Evolutionary conservation across 768 basidiomycete genomes (phyloP).

Genomic region (Lepiota subincarnata): DNA sequence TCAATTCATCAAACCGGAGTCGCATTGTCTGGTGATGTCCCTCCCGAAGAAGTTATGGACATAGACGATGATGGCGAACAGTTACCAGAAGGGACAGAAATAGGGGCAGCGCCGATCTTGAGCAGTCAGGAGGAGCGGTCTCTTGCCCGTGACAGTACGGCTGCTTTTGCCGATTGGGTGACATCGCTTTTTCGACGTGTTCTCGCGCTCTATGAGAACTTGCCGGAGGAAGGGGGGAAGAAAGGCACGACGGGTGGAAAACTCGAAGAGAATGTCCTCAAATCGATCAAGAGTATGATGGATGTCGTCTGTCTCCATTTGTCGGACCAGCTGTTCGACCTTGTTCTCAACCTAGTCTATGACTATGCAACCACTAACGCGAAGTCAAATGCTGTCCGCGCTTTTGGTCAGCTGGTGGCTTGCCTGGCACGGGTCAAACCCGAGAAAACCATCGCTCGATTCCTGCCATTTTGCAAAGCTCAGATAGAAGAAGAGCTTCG

Average conservation of each 20-base stretch:
- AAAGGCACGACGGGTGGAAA: constrained; percentile 84
- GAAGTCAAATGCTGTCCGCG: constrained; percentile 86
- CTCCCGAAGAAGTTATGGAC: constrained; percentile 52
- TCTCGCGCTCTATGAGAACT: constrained; percentile 81
- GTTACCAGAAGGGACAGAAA: constrained; percentile 51
- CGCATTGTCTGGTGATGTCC: constrained; percentile 48
- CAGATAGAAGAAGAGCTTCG: constrained; percentile 85
- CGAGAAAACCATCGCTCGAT: constrained; percentile 70
- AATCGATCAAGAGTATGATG: constrained; percentile 73
- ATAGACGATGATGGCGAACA: constrained; percentile 40
- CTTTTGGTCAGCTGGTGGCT: constrained; percentile 84
- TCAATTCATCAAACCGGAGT: constrained; percentile 58
- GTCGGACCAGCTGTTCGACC: constrained; percentile 75
- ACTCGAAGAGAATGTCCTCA: constrained; percentile 71
- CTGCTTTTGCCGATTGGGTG: constrained; percentile 82
- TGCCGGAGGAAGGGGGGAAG: constrained; percentile 93
- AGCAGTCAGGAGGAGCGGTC: constrained; percentile 66
- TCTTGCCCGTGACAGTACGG: constrained; percentile 73
- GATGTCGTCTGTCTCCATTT: constrained; percentile 81
- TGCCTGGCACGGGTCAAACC: constrained; percentile 80
- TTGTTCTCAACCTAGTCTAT: constrained; percentile 78
- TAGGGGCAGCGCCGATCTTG: constrained; percentile 35
- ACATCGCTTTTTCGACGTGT: constrained; percentile 73
- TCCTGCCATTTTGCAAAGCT: constrained; percentile 69
- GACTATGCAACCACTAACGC: constrained; percentile 88